Conservation (phyloP, 164 flowering plant species). For the Vitis rupestris region DNA sequence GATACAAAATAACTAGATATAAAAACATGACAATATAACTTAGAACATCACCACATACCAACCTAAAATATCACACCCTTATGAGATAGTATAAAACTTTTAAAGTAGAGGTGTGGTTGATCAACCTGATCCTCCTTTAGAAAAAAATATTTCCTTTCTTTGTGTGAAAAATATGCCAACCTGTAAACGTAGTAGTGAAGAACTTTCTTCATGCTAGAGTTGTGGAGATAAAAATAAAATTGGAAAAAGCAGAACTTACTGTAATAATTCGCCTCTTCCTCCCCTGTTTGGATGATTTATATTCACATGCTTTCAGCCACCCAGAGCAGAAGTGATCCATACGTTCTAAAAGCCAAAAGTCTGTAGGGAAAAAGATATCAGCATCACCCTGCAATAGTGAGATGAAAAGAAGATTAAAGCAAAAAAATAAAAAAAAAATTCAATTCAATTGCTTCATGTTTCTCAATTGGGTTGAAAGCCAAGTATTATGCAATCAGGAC, state of each 20-base stretch:
- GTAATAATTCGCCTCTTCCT: slow-evolving; percentile 81
- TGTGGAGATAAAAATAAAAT: not conserved
- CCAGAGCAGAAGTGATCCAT: slow-evolving; percentile 92
- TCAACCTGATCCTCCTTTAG: not conserved
- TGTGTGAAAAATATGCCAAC: not conserved
- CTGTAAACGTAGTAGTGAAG: no score
- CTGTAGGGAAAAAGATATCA: slow-evolving; percentile 97
- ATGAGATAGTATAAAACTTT: no score
- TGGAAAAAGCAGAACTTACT: slow-evolving; percentile 32
- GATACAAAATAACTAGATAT: no score
- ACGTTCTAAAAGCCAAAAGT: slow-evolving; percentile 85
- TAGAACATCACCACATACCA: no score
- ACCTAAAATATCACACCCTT: no score
- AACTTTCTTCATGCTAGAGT: not conserved
- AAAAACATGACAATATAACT: no score
- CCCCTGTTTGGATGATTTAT: slow-evolving; percentile 51
- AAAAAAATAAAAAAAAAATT: no score
- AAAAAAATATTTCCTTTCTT: not conserved
- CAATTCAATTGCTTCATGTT: no score
- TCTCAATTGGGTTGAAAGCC: no score
- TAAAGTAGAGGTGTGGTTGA: not conserved
- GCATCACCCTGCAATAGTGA: slow-evolving; percentile 81
- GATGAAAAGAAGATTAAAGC: not conserved
- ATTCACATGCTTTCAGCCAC: slow-evolving; percentile 42
- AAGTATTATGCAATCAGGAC: no score